These are phyloP conservation scores for Aspergillus quadricinctus DNA, from an alignment of 2,329 filamentous ascomycete genomes.

Conservation along the genomic window DNA sequence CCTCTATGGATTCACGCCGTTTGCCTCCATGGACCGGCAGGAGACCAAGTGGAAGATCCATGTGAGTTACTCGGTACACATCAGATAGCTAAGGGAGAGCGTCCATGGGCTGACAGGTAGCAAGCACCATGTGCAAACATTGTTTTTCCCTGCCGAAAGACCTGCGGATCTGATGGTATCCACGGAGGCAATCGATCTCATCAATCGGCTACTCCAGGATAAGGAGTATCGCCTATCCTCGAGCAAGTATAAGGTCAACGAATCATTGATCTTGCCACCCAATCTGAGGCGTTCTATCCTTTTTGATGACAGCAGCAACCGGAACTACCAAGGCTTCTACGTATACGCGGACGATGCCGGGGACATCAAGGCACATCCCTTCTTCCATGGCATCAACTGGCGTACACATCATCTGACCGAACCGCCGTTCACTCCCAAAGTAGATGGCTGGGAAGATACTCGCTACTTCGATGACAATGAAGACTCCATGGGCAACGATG, in stretches of 20 bases:
- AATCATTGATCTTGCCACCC: slow-evolving; percentile 40
- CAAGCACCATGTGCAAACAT: slow-evolving; percentile 64
- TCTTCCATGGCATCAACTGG: slow-evolving; percentile 80
- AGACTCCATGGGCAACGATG: slow-evolving; percentile 37
- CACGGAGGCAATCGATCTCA: slow-evolving; percentile 69
- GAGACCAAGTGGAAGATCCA: slow-evolving; percentile 84
- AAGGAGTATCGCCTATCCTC: slow-evolving; percentile 74
- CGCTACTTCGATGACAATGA: slow-evolving; percentile 85
- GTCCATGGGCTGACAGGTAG: slow-evolving; percentile 13
- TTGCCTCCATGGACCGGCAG: slow-evolving; percentile 74
- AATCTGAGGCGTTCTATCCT: slow-evolving; percentile 28
- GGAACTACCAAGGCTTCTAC: slow-evolving; percentile 51
- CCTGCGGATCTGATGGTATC: slow-evolving; percentile 57
- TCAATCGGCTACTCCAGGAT: slow-evolving; percentile 67
- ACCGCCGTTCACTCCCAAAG: slow-evolving; percentile 76
- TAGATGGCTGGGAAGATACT: slow-evolving; percentile 66
- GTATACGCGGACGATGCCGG: slow-evolving; percentile 81
- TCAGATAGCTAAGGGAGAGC: neutral
- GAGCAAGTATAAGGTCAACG: slow-evolving; percentile 66
- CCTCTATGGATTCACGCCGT: slow-evolving; percentile 86
- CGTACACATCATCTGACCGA: slow-evolving; percentile 63
- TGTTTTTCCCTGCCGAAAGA: slow-evolving; percentile 63
- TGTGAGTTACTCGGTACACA: slow-evolving; percentile 43
- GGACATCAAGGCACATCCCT: slow-evolving; percentile 84
- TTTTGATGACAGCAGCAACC: slow-evolving; percentile 28